Conservation (phyloP, 768 basidiomycete species). For the Pleurotus citrinopileatus region DNA sequence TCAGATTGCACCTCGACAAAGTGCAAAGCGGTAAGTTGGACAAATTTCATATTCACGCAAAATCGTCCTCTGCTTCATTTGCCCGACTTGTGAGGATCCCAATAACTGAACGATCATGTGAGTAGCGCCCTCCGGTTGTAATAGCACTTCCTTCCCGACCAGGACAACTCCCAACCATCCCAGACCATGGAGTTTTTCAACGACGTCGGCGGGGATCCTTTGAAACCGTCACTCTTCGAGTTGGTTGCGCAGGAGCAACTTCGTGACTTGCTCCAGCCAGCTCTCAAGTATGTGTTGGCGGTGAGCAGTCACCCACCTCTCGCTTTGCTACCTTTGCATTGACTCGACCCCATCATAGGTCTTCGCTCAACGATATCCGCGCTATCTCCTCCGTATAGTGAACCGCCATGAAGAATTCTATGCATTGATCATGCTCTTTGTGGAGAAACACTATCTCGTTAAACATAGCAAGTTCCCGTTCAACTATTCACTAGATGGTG, state of each 20-base stretch:
- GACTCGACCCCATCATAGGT: slow-evolving; percentile 47
- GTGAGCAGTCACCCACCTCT: slow-evolving; percentile 45
- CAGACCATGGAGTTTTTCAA: slow-evolving; percentile 77
- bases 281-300: slow-evolving; percentile 89
- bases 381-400: slow-evolving; percentile 87
- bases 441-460: slow-evolving; percentile 88
- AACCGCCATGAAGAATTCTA: slow-evolving; percentile 98
- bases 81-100: no score
- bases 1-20: neutral
- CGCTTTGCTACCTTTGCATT: no score
- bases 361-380: slow-evolving; percentile 91
- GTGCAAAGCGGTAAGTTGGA: neutral
- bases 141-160: neutral
- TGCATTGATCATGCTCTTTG: slow-evolving; percentile 80
- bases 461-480: slow-evolving; percentile 63
- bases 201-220: slow-evolving; percentile 66
- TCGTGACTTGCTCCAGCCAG: slow-evolving; percentile 87
- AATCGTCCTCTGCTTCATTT: no score
- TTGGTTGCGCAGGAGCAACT: slow-evolving; percentile 93
- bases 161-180: slow-evolving; percentile 1
- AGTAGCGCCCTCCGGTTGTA: neutral
- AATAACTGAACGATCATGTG: slow-evolving; percentile 4
- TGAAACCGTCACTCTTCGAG: slow-evolving; percentile 86
- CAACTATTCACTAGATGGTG: neutral
- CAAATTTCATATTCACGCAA: neutral